Evolutionary conservation across 768 basidiomycete species (phyloP), one percentile per base, ranked within the genome.

Genomic region (Pleurotus tuber-regium): DNA sequence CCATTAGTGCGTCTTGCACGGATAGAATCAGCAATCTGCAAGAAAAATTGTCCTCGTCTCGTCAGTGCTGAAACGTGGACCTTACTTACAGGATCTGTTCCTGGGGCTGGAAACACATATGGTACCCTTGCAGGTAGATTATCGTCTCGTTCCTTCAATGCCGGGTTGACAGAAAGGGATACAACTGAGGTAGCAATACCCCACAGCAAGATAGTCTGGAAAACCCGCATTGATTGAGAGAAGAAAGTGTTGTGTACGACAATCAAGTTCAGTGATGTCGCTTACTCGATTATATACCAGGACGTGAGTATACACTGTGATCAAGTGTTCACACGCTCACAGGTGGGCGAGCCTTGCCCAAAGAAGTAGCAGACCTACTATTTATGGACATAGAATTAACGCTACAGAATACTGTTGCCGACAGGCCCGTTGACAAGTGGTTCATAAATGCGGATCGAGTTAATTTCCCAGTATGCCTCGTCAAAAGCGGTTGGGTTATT

Each of bases 401-500:
- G 10, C 40, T 42, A 44, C 16, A 23, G 24, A 16, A 44, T 16
- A 31, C 21, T 24, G 25, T 19, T 48, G 16, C 18, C 25, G 2
- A 31, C 10, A 2, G 23, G 5, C 16, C 14, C 19, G 7, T 30
- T 26, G 28, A 29, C 10, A 16, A 46, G 26, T 0, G 29, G 50
- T 30, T 5, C 24, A 31, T 25, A 28, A 10, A 57, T 83, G 70
- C 65, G 73, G 87, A 89, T 16, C 74, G 70, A 62, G 82, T 63
- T 55, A 76, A 78, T 46, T 66, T 70, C 54, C 88, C 89, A 1
- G 86, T 87, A 56, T 88, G 89, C 88, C 87, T 54, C 28, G 6
- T 14, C 4, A 14, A 36, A 23, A 25, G 72, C 75, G 4, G 59
- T 52, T 0, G 88, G 86, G 57, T 83, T 76, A 54, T 79, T 75